A percentile compares a stretch with the other conserved stretches of the same genome.
These are phyloP conservation scores for Rhizopus sp. DNA, from an alignment of 371 early-diverging fungal genomes.

Conservation along the genomic window DNA sequence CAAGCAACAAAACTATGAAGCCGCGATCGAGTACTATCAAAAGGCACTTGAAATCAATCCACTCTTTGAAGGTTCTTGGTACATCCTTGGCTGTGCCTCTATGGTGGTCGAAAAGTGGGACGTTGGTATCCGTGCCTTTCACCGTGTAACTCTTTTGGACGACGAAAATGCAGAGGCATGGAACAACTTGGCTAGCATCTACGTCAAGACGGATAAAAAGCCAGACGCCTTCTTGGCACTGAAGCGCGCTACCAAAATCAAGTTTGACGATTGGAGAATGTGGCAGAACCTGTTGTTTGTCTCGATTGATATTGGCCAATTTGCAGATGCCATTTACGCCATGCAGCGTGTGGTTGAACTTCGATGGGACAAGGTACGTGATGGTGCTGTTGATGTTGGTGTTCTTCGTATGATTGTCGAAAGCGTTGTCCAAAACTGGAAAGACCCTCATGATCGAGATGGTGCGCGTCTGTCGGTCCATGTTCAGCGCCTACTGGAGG, in stretches of 20 bases:
- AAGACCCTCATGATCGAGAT: constrained; percentile 58
- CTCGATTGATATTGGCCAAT: constrained; percentile 77
- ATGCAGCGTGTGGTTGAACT: constrained; percentile 83
- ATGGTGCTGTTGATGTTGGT: constrained; percentile 76
- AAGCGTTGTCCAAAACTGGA: constrained; percentile 65
- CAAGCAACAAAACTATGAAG: constrained; percentile 54
- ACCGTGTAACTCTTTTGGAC: constrained; percentile 75
- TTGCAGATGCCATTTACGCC: constrained; percentile 84
- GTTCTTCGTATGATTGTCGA: constrained; percentile 73
- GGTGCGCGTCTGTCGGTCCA: constrained; percentile 41
- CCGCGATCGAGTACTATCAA: constrained; percentile 63
- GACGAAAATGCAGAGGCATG: constrained; percentile 92
- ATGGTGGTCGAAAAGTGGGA: constrained; percentile 83
- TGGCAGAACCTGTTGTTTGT: constrained; percentile 91
- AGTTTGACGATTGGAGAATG: constrained; percentile 85
- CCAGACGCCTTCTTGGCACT: constrained; percentile 83
- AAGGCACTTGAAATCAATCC: constrained; percentile 91
- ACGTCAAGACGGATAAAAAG: constrained; percentile 66
- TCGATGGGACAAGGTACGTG: constrained; percentile 64
- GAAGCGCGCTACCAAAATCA: constrained; percentile 79
- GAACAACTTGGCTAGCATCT: constrained; percentile 92
- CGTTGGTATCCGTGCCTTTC: constrained; percentile 75
- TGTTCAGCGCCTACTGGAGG: constrained; percentile 62
- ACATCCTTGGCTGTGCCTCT: constrained; percentile 92
- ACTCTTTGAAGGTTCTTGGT: constrained; percentile 95